Base-by-base conservation (phyloP, 768 basidiomycete species). In the Boletus vermiculosoides region DNA sequence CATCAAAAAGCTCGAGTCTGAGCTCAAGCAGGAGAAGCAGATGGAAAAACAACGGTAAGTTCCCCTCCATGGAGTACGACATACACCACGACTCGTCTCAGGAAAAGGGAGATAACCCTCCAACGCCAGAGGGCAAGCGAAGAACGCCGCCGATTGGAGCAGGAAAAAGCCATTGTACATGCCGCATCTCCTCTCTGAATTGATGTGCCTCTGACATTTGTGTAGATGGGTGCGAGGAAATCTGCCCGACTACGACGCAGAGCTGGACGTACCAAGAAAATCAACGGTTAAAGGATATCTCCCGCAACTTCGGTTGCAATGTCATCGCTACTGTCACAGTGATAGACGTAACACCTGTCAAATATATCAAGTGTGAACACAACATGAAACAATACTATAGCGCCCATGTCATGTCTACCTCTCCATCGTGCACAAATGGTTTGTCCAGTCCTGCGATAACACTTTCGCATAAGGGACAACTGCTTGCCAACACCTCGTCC, bases 381-480 rank as follows among this genome's bases (percentile, higher is more conserved):
- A 13, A 22, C 4, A 37, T 42, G 18, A 54, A 15, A 53, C 39
- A 30, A 28, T 34, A 0, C 52, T 74, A 94, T 60, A 93, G 68
- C 55, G 82, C 77, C 92, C 92, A 94, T 52, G 86, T 90, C 52
- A 78, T 77, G 72, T 92, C 90, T 41, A 80, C 77, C 73, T 94
- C 92, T 31, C 86, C 93, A 34, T 86, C 82, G 61, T 81, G 79
- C 48, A 90, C 83, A 65, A 98, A 98, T 13, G 92, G 86, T 70
- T 85, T 88, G 70, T 98, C 95, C 63, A 98, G 72, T 6, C 89
- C 88, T 5, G 79, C 85, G 45, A 97, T 81, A 18, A 94, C 89
- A 59, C 87, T 87, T 68, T 98, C 97, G 71, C 97, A 99, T 55
- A 98, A 74, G 31, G 95, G 94, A 75, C 97, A 98, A 57, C 81